Conservation (phyloP, 371 early-diverging fungal genomes). For the Mortierella sp. region DNA sequence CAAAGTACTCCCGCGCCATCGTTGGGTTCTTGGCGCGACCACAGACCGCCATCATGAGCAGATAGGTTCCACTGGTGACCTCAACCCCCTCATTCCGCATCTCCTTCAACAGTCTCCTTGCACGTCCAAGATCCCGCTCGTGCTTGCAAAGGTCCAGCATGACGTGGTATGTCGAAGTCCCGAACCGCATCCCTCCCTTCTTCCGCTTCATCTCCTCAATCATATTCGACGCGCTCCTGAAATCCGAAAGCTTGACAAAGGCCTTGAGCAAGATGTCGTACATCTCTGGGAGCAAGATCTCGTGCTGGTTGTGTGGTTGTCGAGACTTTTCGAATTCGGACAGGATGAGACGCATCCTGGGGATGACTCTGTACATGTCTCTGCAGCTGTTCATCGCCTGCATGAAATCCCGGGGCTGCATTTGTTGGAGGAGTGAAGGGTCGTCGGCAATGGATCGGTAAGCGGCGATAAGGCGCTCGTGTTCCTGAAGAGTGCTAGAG, state of each 20-base stretch:
- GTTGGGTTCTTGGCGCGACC: conserved; percentile 16
- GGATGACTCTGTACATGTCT: conserved; percentile 26
- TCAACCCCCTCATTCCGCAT: conserved; percentile 30
- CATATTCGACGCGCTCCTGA: conserved; percentile 22
- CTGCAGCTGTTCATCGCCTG: conserved; percentile 29
- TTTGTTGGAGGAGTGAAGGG: conserved; percentile 22
- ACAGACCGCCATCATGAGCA: conserved; percentile 37
- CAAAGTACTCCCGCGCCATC: conserved; percentile 39
- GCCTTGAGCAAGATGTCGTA: conserved; percentile 41
- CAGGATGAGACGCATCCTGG: conserved; percentile 41
- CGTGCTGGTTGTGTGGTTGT: background rate
- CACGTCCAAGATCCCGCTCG: conserved; percentile 10
- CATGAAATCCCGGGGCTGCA: conserved; percentile 50
- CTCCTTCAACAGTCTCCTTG: conserved; percentile 21
- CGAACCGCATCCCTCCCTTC: conserved; percentile 14
- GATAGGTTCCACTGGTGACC: conserved; percentile 33
- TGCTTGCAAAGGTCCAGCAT: conserved; percentile 38
- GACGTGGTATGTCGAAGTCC: conserved; percentile 35
- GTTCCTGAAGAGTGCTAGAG: conserved; percentile 23
- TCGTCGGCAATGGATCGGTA: conserved; percentile 47
- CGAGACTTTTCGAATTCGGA: conserved; percentile 29
- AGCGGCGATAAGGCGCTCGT: conserved; percentile 14
- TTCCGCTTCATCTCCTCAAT: conserved; percentile 20
- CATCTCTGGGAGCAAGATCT: conserved; percentile 16
- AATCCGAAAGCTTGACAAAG: conserved; percentile 39